Evolutionary conservation across 495 filamentous ascomycete genomes (phyloP).

Genomic region (Jackrogersella multiformis): DNA sequence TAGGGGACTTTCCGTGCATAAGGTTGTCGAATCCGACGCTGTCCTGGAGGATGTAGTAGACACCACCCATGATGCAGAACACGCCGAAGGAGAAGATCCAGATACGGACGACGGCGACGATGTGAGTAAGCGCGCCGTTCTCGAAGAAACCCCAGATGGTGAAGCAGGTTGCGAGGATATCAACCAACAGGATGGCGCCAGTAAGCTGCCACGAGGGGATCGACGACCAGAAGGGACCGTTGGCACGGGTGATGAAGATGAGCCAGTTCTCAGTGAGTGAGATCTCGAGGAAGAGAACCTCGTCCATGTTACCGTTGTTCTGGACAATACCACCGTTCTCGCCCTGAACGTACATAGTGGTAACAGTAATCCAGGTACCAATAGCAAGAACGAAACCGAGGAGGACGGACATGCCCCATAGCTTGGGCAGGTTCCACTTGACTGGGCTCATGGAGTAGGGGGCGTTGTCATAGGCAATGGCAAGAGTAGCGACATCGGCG

Average conservation of each 20-base stretch:
- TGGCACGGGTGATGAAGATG: conserved; percentile 94
- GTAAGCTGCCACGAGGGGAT: conserved; percentile 83
- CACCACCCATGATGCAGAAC: conserved; percentile 72
- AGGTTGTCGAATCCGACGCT: conserved; percentile 84
- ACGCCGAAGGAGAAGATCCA: conserved; percentile 91
- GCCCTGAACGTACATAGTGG: conserved; percentile 75
- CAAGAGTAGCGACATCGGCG: conserved; percentile 90
- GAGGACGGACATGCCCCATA: conserved; percentile 90
- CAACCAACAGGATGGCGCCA: conserved; percentile 79
- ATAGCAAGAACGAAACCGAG: conserved; percentile 81
- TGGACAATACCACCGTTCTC: conserved; percentile 82
- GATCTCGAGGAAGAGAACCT: conserved; percentile 89
- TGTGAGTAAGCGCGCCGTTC: conserved; percentile 66
- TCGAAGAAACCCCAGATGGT: conserved; percentile 83
- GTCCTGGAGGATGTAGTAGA: conserved; percentile 81
- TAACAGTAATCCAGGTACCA: conserved; percentile 85
- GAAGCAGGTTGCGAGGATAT: conserved; percentile 84
- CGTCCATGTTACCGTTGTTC: conserved; percentile 83
- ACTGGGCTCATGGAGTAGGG: conserved; percentile 86
- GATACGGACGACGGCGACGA: conserved; percentile 82
- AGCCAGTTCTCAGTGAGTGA: conserved; percentile 94
- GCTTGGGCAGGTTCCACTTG: conserved; percentile 92
- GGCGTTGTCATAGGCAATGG: conserved; percentile 93
- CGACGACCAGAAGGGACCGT: conserved; percentile 85
- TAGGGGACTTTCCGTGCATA: conserved; percentile 86